Evolutionary conservation across 2,329 filamentous ascomycete genomes (phyloP).

Genomic region (Emergomyces orientalis): DNA sequence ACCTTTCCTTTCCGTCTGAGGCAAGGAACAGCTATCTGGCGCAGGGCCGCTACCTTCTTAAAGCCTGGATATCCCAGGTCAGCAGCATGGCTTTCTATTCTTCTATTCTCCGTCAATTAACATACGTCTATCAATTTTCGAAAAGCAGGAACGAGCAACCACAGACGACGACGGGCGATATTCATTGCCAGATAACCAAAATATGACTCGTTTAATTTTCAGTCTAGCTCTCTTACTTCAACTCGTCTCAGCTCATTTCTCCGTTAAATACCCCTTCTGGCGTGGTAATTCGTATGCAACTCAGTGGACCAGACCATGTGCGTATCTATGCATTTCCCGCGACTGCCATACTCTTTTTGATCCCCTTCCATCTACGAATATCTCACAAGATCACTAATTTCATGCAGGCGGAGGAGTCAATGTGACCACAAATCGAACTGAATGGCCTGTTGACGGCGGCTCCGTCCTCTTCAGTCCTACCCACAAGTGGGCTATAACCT

Average conservation of each 20-base stretch:
- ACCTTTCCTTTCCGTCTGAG: too few species aligned
- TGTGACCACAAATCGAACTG: constrained; percentile 37
- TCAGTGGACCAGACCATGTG: constrained; percentile 36
- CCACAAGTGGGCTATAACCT: constrained; percentile 39
- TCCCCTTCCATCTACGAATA: not conserved
- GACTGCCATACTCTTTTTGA: not conserved
- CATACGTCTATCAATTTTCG: not conserved
- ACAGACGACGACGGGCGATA: not conserved
- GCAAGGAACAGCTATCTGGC: not conserved
- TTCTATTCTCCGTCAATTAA: not conserved
- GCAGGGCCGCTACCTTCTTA: not conserved
- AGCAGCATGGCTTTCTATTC: not conserved
- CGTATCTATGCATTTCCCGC: constrained; percentile 6
- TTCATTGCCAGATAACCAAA: not conserved
- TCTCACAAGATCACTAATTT: constrained; percentile 6
- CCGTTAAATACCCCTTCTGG: constrained; percentile 27
- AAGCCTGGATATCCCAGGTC: not conserved
- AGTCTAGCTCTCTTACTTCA: constrained; percentile 6
- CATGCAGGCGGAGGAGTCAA: constrained; percentile 31
- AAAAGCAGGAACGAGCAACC: not conserved
- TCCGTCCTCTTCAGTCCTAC: constrained; percentile 33
- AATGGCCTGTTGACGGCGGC: constrained; percentile 39
- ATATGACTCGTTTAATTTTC: constrained; percentile 2
- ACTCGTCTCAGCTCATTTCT: constrained; percentile 21
- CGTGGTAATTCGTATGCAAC: constrained; percentile 36